phyloP scores from a whole-genome alignment of 1,284 basidiomycete species.

The Fomitopsis palustris region DNA sequence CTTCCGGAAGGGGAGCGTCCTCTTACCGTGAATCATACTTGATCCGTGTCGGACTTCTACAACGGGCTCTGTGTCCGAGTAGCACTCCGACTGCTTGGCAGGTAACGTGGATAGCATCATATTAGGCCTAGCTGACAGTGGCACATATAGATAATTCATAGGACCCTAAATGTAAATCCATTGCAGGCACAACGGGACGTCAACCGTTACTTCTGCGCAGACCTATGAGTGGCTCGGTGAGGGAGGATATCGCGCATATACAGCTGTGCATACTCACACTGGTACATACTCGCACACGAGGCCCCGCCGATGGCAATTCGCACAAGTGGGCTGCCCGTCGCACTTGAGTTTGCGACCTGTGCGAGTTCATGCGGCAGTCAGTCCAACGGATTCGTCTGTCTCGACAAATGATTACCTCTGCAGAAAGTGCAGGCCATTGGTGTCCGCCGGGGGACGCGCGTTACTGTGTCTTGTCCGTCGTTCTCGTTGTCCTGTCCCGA shows the following conservation, averaged over 20 bases:
- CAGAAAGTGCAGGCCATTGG: conserved; percentile 25
- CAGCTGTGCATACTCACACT: conserved; percentile 13
- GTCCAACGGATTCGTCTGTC: not conserved
- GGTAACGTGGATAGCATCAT: not conserved
- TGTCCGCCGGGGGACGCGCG: conserved; percentile 10
- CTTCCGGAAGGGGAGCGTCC: not conserved
- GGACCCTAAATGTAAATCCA: not conserved
- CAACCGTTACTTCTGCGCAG: conserved; percentile 5
- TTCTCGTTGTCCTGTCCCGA: not conserved
- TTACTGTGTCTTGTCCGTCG: conserved; percentile 4
- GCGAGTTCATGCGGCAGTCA: not conserved
- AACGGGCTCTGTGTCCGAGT: not conserved
- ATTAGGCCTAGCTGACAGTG: not conserved
- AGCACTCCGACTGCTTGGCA: not conserved
- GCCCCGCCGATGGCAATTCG: conserved; percentile 19
- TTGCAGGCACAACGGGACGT: not conserved
- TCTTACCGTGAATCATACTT: not conserved
- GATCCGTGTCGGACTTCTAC: not conserved
- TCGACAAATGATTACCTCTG: conserved; percentile 14
- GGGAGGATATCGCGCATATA: not conserved
- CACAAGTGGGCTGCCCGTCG: conserved; percentile 21
- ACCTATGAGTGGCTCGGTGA: not conserved
- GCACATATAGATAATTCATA: not conserved
- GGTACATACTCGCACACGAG: conserved; percentile 21
- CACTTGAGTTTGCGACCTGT: conserved; percentile 24